Evolutionary conservation across 805 yeast genomes (phyloP).

Genomic region (Suhomyces sp.): DNA sequence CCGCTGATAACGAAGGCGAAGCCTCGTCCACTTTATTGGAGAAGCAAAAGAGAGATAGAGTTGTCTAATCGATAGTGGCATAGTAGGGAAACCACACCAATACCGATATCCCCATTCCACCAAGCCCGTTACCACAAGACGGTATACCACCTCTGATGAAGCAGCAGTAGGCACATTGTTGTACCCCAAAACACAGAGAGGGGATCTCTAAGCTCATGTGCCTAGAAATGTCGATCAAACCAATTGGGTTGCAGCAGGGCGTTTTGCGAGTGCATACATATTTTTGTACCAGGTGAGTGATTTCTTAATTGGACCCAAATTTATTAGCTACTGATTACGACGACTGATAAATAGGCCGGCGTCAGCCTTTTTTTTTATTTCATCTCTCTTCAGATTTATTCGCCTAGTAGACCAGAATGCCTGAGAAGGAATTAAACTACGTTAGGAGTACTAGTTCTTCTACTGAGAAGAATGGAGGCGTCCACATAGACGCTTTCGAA

Average conservation of each 20-base stretch:
- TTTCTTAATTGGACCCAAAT: neutral
- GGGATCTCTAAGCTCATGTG: neutral
- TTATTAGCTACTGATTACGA: neutral
- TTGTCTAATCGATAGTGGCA: neutral
- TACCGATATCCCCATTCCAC: neutral
- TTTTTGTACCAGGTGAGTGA: neutral
- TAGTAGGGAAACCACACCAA: neutral
- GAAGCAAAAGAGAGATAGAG: neutral
- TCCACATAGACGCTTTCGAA: conserved; percentile 32
- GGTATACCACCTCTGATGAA: neutral
- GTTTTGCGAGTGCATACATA: neutral
- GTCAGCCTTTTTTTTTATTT: neutral
- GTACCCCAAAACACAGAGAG: neutral
- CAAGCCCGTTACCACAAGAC: neutral
- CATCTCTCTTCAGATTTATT: neutral
- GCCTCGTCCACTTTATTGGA: neutral
- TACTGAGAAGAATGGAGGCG: conserved; percentile 38
- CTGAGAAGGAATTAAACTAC: conserved; percentile 41
- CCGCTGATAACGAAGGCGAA: neutral
- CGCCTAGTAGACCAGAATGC: conserved; percentile 22
- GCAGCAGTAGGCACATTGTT: neutral
- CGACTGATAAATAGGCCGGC: neutral
- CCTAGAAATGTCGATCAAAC: neutral
- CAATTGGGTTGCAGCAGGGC: neutral
- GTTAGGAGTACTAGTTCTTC: conserved; percentile 38